A percentile compares a stretch with the other conserved stretches of the same genome.
Evolutionary conservation across 805 yeast species (phyloP).

Genomic region (Teunomyces funiuensis): DNA sequence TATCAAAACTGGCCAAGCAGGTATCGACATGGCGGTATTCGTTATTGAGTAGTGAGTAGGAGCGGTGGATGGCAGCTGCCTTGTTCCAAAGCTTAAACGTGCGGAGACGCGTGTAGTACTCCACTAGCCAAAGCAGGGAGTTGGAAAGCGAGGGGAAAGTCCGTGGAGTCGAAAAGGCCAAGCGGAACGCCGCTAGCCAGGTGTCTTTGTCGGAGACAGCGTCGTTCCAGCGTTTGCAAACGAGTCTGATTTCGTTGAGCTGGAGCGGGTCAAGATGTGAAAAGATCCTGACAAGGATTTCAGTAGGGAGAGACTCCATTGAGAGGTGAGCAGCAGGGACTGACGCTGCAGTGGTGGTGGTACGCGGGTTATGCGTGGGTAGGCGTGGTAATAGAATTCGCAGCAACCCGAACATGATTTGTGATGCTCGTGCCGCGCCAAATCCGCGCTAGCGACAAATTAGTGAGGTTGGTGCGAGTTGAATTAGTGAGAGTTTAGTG

Average conservation of each 20-base stretch:
- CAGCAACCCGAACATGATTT: too few relatives aligned
- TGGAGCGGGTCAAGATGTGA: conserved; percentile 47
- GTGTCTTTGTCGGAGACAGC: conserved; percentile 45
- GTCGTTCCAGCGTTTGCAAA: conserved; percentile 49
- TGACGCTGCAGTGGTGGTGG: background rate
- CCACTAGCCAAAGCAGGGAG: conserved; percentile 47
- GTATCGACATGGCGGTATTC: conserved; percentile 24
- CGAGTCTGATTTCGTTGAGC: conserved; percentile 39
- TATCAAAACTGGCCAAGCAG: conserved; percentile 25
- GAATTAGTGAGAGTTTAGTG: too few relatives aligned
- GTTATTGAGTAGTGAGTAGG: conserved; percentile 29
- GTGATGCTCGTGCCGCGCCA: too few relatives aligned
- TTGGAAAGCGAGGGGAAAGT: conserved; percentile 46
- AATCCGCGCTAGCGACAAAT: too few relatives aligned
- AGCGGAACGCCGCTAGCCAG: conserved; percentile 48
- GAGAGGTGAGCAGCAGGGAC: too few relatives aligned
- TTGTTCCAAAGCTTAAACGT: conserved; percentile 40
- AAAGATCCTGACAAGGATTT: conserved; percentile 46
- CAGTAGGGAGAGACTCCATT: conserved; percentile 44
- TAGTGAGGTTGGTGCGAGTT: too few relatives aligned
- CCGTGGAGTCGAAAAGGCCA: conserved; percentile 35
- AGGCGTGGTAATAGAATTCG: background rate
- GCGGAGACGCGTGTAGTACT: conserved; percentile 42
- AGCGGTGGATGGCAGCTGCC: conserved; percentile 26
- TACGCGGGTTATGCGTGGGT: background rate